Conservation (phyloP, 805 yeast genomes). For the Cyberlindnera saturnus region DNA sequence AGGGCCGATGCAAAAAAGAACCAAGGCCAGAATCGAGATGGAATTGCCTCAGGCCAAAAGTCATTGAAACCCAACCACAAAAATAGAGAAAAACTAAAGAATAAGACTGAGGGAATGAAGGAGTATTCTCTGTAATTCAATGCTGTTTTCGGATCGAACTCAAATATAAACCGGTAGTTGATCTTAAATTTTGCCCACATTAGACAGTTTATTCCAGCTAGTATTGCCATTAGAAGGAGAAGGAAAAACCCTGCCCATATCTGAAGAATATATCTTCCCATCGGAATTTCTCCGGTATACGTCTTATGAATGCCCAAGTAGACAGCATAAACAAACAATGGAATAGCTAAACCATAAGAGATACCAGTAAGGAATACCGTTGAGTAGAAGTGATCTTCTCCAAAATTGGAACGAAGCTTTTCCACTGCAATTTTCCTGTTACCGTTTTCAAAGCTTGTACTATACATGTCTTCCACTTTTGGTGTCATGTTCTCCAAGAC, state of each 20-base stretch:
- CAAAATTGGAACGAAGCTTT: slow-evolving; percentile 48
- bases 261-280: slow-evolving; percentile 63
- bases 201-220: slow-evolving; percentile 63
- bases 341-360: slow-evolving; percentile 62
- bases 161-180: slow-evolving; percentile 89
- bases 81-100: slow-evolving; percentile 52
- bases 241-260: slow-evolving; percentile 91
- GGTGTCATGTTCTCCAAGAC: slow-evolving; percentile 56
- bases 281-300: slow-evolving; percentile 38
- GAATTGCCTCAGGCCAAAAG: slow-evolving; percentile 53
- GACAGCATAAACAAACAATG: slow-evolving; percentile 58
- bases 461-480: slow-evolving; percentile 62
- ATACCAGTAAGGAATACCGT: slow-evolving; percentile 59
- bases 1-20: slow-evolving; percentile 54
- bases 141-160: slow-evolving; percentile 65
- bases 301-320: slow-evolving; percentile 42
- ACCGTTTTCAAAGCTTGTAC: slow-evolving; percentile 62
- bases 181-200: slow-evolving; percentile 73
- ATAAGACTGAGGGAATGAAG: slow-evolving; percentile 53
- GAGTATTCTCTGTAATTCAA: slow-evolving; percentile 62
- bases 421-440: slow-evolving; percentile 65
- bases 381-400: slow-evolving; percentile 29
- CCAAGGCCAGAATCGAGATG: slow-evolving; percentile 78
- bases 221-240: slow-evolving; percentile 48
- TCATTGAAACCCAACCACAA: slow-evolving; percentile 73